Evolutionary conservation across 306 rosid species (phyloP).

Genomic region (Cyclanthera cordifolia): DNA sequence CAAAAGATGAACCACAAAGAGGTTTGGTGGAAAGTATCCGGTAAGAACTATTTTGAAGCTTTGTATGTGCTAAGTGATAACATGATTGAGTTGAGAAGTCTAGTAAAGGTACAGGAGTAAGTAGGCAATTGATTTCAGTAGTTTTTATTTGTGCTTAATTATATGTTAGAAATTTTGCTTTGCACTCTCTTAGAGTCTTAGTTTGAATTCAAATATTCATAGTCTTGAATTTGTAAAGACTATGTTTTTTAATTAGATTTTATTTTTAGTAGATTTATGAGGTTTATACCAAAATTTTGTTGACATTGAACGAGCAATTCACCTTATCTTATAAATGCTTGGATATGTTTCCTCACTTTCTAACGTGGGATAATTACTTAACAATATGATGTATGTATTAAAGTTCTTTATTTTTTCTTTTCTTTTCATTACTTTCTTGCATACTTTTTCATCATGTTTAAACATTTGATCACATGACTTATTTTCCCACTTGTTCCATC

Average conservation of each 20-base stretch:
- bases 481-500: not conserved
- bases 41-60: too few relatives aligned
- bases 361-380: not conserved
- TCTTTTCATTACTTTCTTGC: not conserved
- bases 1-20: too few relatives aligned
- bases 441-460: not conserved
- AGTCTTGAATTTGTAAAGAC: not conserved
- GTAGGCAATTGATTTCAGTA: slow-evolving; percentile 72
- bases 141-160: slow-evolving; percentile 69
- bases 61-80: slow-evolving; percentile 25
- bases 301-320: too few relatives aligned
- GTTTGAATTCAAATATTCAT: not conserved
- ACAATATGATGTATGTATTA: not conserved
- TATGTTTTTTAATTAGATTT: not conserved
- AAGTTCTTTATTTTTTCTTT: not conserved
- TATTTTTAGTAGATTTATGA: not conserved
- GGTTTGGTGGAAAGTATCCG: too few relatives aligned
- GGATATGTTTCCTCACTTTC: not conserved
- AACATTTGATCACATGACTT: not conserved
- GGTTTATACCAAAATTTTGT: too few relatives aligned
- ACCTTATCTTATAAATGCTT: too few relatives aligned
- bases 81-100: slow-evolving; percentile 79
- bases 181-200: not conserved
- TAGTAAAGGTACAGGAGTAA: slow-evolving; percentile 68
- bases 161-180: slow-evolving; percentile 40